Evolutionary conservation across 139 green algal species (phyloP), one percentile per base, ranked within the genome.

Genomic region (Chlorella sp.): DNA sequence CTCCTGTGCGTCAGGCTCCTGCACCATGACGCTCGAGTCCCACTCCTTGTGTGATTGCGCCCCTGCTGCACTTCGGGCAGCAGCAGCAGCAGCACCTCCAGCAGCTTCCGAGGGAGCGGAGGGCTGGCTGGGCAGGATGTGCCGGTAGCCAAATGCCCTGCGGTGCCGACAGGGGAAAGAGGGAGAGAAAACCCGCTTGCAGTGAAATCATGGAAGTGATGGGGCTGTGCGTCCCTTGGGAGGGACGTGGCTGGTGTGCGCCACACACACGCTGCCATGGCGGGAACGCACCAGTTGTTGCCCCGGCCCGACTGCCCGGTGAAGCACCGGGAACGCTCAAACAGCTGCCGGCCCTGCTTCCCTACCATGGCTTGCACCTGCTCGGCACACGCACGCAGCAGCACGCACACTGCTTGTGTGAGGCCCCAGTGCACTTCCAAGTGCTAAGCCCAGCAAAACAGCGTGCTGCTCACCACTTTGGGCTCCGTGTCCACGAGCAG

Each of bases 401-500:
- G n/a, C n/a, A n/a, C n/a, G n/a, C n/a, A n/a, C n/a, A n/a, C n/a
- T n/a, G n/a, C n/a, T n/a, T n/a, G n/a, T n/a, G n/a, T n/a, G n/a
- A n/a, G n/a, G n/a, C n/a, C n/a, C n/a, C n/a, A n/a, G n/a, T 64
- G 59, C 6, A 10, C 22, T 64, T 64, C 59, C 6, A 10, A 32
- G 4, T 64, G 20, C 17, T 20, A 64, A 4, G 24, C 24, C 23
- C 59, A 31, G 59, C 59, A n/a, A 27, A 64, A 33, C 59, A 64
- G 17, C 31, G 30, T 68, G 62, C 62, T 35, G 30, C 62, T 35
- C 49, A 81, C 75, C 42, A 82, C 80, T 73, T 85, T 85, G 49
- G 80, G 80, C 69, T 85, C 80, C 34, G 80, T 85, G 63, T 85
- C 80, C 0, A 85, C 51, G 3, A 85, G 72, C 27, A 85, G 34